Base-by-base conservation (phyloP, 441 rosid species). In the Arabidopsis lyrata region DNA sequence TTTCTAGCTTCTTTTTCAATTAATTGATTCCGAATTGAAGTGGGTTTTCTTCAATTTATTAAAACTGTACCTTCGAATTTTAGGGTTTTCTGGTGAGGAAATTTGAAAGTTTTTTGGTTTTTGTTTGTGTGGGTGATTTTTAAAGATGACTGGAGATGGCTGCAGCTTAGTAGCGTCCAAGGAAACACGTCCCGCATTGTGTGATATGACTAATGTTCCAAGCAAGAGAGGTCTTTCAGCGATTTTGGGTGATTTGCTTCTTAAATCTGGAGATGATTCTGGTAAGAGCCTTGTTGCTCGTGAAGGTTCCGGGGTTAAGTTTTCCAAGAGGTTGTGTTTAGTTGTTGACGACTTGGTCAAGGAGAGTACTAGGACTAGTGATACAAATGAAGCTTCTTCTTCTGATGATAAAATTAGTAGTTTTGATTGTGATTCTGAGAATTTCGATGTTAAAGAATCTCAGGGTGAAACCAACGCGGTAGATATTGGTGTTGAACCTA, bases 181-280 rank as follows among this genome's bases (percentile, higher is more conserved):
- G 35, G 61, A 63, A 45, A 41, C 48, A 13, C 87, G 90, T 36
- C 72, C 64, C 12, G 80, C 74, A 42, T 83, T 91, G 68, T 81
- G 87, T 16, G 97, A 93, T 80, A 49, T 90, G 75, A 86, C 90
- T 12, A 93, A 90, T 68, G 59, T 73, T 6, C 79, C 89, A 0
- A 70, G 36, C 11, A 91, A 91, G 60, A 83, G 97, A 74, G 83
- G 70, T 1, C 54, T 81, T 65, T 85, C 91, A 0, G 77, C 70
- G 61, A 72, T 83, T 84, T 62, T 74, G 2, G 84, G 74, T 14
- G 83, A 81, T 56, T 55, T 73, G 18, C 88, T 83, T 48, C 66
- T 74, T 20, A 83, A 76, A 68, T 80, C 86, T 12, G 78, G 82
- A 53, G 86, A 79, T 71, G 70, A 74, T 55, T 38, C 60, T 68